phyloP scores from a whole-genome alignment of 345 rosid species.

The Orychophragmus violaceus region DNA sequence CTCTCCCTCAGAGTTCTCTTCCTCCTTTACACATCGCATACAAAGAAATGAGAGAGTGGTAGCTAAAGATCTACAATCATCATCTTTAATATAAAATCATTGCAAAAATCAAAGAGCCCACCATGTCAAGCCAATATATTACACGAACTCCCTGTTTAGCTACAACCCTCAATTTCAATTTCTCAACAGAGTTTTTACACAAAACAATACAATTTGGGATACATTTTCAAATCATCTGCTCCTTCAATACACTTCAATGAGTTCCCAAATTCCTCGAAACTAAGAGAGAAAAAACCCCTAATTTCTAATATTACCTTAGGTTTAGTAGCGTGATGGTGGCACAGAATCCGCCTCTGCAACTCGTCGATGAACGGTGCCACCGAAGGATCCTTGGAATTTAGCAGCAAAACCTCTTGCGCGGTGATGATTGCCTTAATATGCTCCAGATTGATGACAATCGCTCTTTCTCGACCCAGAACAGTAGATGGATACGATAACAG shows the following conservation, averaged over 20 bases:
- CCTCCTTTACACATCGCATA: conserved; percentile 41
- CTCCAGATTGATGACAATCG: conserved; percentile 87
- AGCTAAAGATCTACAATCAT: not conserved
- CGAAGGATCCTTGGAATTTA: conserved; percentile 78
- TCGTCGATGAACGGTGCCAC: conserved; percentile 75
- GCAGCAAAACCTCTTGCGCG: conserved; percentile 72
- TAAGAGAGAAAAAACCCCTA: too few species aligned
- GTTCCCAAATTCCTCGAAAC: too few species aligned
- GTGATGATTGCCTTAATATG: conserved; percentile 92
- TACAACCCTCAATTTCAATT: not conserved
- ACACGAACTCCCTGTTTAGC: not conserved
- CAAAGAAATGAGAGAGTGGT: not conserved
- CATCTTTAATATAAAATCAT: conserved; percentile 1
- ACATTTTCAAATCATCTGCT: not conserved
- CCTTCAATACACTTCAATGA: not conserved
- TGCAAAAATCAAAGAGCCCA: not conserved
- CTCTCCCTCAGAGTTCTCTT: conserved; percentile 40
- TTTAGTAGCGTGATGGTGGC: conserved; percentile 59
- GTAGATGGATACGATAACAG: conserved; percentile 86
- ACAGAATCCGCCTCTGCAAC: conserved; percentile 51
- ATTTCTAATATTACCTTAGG: conserved; percentile 41
- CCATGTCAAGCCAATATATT: not conserved
- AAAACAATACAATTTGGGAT: not conserved
- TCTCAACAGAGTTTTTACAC: not conserved
- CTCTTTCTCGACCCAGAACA: conserved; percentile 77